phyloP scores from a whole-genome alignment of 2,329 filamentous ascomycete species.

The Colletotrichum simmondsii region DNA sequence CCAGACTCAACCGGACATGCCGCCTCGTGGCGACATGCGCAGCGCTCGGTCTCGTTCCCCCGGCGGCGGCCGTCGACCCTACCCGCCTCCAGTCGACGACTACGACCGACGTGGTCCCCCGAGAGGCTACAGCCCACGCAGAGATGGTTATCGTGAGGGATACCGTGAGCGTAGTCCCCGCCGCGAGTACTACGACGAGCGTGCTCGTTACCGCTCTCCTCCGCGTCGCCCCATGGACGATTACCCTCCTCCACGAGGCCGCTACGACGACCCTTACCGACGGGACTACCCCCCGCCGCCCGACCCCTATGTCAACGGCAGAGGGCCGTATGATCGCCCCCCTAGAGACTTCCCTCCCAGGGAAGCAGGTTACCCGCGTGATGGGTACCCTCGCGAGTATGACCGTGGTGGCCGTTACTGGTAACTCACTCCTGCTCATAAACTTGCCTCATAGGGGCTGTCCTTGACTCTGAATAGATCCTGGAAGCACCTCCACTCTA shows the following conservation, averaged over 20 bases:
- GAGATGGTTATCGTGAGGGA: slow-evolving; percentile 72
- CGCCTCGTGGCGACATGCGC: slow-evolving; percentile 73
- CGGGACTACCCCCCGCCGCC: slow-evolving; percentile 74
- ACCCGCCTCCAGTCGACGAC: slow-evolving; percentile 77
- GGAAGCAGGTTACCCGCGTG: slow-evolving; percentile 60
- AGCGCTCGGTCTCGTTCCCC: slow-evolving; percentile 83
- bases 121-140: slow-evolving; percentile 85
- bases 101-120: slow-evolving; percentile 86
- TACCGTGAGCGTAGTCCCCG: slow-evolving; percentile 91
- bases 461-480: slow-evolving; percentile 36
- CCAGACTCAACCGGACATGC: slow-evolving; percentile 83
- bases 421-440: slow-evolving; percentile 47
- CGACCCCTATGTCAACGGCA: slow-evolving; percentile 69
- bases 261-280: slow-evolving; percentile 83
- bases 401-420: slow-evolving; percentile 62
- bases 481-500: slow-evolving; percentile 11
- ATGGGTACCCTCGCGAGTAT: slow-evolving; percentile 60
- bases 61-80: slow-evolving; percentile 68
- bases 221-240: slow-evolving; percentile 83
- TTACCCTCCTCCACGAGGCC: slow-evolving; percentile 73
- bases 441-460: slow-evolving; percentile 29
- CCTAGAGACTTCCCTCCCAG: slow-evolving; percentile 62
- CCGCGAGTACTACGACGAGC: slow-evolving; percentile 89
- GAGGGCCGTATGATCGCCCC: slow-evolving; percentile 63
- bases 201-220: slow-evolving; percentile 83